These are phyloP conservation scores for Backusella tarrabulga DNA, from an alignment of 192 early-diverging fungal genomes.

Conservation along the genomic window DNA sequence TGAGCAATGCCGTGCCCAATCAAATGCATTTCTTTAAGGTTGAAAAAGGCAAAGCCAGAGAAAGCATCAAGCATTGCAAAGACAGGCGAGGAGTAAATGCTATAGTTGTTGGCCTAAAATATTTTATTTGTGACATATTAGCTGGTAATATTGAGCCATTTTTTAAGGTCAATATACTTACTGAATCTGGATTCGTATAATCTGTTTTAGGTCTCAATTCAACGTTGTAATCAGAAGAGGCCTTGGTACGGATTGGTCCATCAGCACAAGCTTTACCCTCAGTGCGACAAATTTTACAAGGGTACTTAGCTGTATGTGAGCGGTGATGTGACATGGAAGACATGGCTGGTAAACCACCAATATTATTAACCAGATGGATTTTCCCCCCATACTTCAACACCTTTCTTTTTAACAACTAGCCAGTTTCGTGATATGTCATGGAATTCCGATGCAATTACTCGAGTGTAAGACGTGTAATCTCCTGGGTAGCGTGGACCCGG, in stretches of 20 bases:
- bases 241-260: background rate
- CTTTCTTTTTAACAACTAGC: no score
- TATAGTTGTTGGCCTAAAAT: background rate
- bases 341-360: no score
- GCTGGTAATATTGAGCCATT: background rate
- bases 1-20: background rate
- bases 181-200: background rate
- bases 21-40: background rate
- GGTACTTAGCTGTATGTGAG: background rate
- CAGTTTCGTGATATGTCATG: no score
- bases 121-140: background rate
- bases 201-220: background rate
- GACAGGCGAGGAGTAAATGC: background rate
- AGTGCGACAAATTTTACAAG: background rate
- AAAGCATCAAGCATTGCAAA: background rate
- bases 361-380: no score
- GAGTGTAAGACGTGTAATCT: no score
- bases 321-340: no score
- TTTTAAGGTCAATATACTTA: background rate
- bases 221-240: background rate
- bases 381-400: no score
- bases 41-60: background rate
- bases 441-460: no score
- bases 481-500: no score
- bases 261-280: background rate